A percentile compares a stretch with the other conserved stretches of the same genome.
These are phyloP conservation scores for Pythium biforme DNA, from an alignment of 352 stramenopile genomes.

Conservation along the genomic window DNA sequence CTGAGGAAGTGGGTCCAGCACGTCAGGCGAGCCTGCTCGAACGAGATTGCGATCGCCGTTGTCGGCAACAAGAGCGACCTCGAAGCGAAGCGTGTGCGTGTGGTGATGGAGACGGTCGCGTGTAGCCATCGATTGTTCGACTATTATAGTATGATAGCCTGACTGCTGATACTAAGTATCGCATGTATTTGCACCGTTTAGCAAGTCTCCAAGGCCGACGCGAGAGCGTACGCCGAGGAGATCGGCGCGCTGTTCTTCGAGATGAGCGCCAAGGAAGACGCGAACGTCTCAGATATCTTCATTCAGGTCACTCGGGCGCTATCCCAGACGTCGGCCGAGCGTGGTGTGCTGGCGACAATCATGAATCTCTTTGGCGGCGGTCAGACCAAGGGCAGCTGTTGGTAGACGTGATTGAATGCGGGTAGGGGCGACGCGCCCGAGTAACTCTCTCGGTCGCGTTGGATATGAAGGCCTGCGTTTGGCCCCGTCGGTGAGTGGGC, in stretches of 20 bases:
- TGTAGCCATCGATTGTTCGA: no score
- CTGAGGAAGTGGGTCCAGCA: conserved; percentile 95
- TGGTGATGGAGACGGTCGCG: no score
- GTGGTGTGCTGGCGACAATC: no score
- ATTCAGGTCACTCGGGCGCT: conserved; percentile 85
- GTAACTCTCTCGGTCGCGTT: no score
- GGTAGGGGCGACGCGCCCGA: no score
- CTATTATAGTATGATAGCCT: not conserved
- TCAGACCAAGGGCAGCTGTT: conserved; percentile 82
- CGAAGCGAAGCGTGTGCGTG: conserved; percentile 74
- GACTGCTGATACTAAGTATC: no score
- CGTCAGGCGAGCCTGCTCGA: conserved; percentile 87
- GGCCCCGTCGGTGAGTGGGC: no score
- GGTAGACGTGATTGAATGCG: conserved; percentile 40
- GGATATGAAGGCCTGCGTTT: no score
- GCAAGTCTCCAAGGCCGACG: conserved; percentile 84
- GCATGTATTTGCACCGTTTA: conserved; percentile 25
- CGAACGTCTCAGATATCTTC: conserved; percentile 93
- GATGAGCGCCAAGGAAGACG: conserved; percentile 94
- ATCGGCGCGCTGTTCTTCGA: conserved; percentile 92
- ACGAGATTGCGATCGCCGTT: conserved; percentile 95
- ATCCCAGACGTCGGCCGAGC: no score
- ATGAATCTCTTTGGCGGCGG: no score
- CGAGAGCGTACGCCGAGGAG: conserved; percentile 90
- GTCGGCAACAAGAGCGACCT: conserved; percentile 94